These are phyloP conservation scores for Gossypium gossypioides DNA, from an alignment of 441 rosid genomes.

Conservation along the genomic window DNA sequence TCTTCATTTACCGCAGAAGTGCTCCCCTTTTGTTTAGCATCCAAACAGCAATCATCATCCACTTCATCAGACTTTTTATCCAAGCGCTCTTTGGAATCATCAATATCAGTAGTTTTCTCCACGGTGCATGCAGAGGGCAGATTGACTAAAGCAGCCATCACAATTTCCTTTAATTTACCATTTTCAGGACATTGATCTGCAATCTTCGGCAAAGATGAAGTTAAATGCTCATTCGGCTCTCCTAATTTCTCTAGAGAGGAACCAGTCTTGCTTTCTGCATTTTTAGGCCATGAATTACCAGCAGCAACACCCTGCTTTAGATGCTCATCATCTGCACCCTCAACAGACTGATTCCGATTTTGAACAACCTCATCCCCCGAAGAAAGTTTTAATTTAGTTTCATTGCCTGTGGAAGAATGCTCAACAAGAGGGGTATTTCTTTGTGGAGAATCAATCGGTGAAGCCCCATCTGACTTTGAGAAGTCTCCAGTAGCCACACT, in stretches of 20 bases:
- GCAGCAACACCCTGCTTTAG: slow-evolving; percentile 25
- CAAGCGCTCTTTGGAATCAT: slow-evolving; percentile 15
- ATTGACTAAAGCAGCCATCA: slow-evolving; percentile 10
- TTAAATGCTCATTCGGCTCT: slow-evolving; percentile 26
- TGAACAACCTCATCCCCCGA: slow-evolving; percentile 23
- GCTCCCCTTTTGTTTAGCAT: slow-evolving; percentile 17
- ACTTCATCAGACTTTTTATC: slow-evolving; percentile 24
- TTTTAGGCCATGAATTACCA: slow-evolving; percentile 19
- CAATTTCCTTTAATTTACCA: slow-evolving; percentile 31
- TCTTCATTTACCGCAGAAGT: slow-evolving; percentile 19
- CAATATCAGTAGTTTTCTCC: slow-evolving; percentile 24
- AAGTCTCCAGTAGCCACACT: slow-evolving; percentile 94
- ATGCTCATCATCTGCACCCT: slow-evolving; percentile 25
- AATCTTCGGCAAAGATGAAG: slow-evolving; percentile 34
- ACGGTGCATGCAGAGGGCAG: slow-evolving; percentile 10
- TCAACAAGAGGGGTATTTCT: slow-evolving; percentile 31
- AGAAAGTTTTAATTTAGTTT: slow-evolving; percentile 26
- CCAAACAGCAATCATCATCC: slow-evolving; percentile 19
- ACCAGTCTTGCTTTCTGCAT: slow-evolving; percentile 21
- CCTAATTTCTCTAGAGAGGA: slow-evolving; percentile 17
- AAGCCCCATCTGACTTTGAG: slow-evolving; percentile 45
- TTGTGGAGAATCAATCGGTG: slow-evolving; percentile 46
- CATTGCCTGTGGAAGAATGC: slow-evolving; percentile 30
- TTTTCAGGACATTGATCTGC: slow-evolving; percentile 32
- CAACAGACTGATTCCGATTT: slow-evolving; percentile 25